Conservation (phyloP, 164 flowering plant genomes). For the Vitis labrusca region DNA sequence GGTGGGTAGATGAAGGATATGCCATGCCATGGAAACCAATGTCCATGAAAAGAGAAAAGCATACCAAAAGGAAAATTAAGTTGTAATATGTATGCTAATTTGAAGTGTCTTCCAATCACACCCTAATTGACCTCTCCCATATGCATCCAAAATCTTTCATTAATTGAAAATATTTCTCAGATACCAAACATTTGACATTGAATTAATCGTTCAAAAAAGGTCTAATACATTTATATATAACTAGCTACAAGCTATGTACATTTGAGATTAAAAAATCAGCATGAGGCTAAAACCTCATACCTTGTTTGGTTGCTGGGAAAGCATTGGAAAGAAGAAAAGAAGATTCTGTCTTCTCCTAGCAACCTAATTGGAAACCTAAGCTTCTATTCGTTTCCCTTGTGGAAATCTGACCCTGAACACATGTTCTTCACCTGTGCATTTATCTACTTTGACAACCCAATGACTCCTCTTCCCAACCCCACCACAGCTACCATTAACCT, state of each 20-base stretch:
- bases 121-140: too few species aligned
- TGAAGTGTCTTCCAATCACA: too few species aligned
- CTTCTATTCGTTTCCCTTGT: constrained; percentile 21
- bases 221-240: too few species aligned
- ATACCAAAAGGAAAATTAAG: too few species aligned
- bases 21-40: too few species aligned
- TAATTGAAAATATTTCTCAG: too few species aligned
- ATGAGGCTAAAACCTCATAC: not conserved
- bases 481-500: constrained; percentile 2
- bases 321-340: not conserved
- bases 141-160: too few species aligned
- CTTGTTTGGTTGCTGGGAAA: not conserved
- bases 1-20: too few species aligned
- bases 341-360: not conserved
- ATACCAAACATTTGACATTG: too few species aligned
- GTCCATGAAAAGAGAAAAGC: too few species aligned
- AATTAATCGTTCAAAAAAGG: too few species aligned
- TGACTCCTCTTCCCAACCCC: constrained; percentile 40
- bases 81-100: too few species aligned
- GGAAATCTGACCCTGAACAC: constrained; percentile 59
- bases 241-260: not conserved
- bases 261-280: not conserved
- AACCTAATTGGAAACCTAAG: constrained; percentile 9
- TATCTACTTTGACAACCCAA: constrained; percentile 75
- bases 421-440: constrained; percentile 86